Conservation (phyloP, 208 protist species). For the Kentomonas sorsogonicus region DNA sequence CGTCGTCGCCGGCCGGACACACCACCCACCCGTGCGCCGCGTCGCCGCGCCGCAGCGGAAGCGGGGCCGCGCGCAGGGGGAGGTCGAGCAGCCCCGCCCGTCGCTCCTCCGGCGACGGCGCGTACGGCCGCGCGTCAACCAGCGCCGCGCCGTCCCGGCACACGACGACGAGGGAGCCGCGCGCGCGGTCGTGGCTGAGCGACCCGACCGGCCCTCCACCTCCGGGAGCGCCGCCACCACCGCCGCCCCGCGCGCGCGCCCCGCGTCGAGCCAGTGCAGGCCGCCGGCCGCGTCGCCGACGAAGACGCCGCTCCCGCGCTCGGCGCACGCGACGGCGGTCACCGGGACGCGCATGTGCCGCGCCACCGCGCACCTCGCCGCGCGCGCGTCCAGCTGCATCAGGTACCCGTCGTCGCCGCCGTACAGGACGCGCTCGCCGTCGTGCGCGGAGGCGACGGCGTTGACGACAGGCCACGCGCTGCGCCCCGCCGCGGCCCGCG, state of each 20-base stretch:
- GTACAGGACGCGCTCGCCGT: conserved; percentile 24
- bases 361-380: conserved; percentile 8
- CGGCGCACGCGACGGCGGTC: conserved; percentile 28
- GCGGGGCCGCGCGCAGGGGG: no score
- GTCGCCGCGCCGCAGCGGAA: conserved; percentile 33
- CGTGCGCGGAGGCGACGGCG: conserved; percentile 22
- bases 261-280: conserved; percentile 64
- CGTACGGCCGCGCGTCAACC: conserved; percentile 71
- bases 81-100: conserved; percentile 29
- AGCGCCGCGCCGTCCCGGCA: no score
- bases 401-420: conserved; percentile 83
- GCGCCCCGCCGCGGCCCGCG: conserved; percentile 31
- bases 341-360: conserved; percentile 48
- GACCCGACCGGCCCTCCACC: no score
- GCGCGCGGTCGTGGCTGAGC: no score
- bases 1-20: conserved; percentile 19
- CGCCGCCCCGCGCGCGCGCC: no score
- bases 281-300: conserved; percentile 60
- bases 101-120: conserved; percentile 41
- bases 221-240: no score
- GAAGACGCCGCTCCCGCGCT: conserved; percentile 56
- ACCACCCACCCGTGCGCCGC: conserved; percentile 23
- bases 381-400: conserved; percentile 30
- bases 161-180: no score
- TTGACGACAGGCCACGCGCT: conserved; percentile 77